A percentile compares a stretch with the other conserved stretches of the same genome.
phyloP scores from a whole-genome alignment of 2,329 filamentous ascomycete genomes.

The Diplodia sapinea region DNA sequence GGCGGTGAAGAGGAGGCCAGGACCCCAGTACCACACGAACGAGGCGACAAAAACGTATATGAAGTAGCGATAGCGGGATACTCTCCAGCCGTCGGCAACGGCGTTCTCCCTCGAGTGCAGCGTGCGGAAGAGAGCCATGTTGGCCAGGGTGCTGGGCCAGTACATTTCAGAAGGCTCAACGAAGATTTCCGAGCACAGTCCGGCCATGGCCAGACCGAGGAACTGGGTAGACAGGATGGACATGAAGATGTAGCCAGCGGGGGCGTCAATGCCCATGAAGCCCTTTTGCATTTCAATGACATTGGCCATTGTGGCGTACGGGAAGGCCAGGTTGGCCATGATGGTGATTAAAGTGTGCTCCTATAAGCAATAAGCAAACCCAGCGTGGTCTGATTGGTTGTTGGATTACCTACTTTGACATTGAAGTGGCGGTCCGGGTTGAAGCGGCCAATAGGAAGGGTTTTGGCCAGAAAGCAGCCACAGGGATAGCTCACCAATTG shows the following conservation, averaged over 20 bases:
- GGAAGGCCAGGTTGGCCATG: slow-evolving; percentile 61
- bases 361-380: background rate
- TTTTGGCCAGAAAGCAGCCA: slow-evolving; percentile 58
- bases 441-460: slow-evolving; percentile 62
- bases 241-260: slow-evolving; percentile 43
- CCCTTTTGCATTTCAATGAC: slow-evolving; percentile 61
- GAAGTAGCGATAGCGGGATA: slow-evolving; percentile 72
- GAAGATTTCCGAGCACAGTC: slow-evolving; percentile 39
- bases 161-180: slow-evolving; percentile 69
- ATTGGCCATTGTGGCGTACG: slow-evolving; percentile 72
- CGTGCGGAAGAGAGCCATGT: slow-evolving; percentile 71
- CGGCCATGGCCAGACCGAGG: slow-evolving; percentile 46
- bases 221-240: slow-evolving; percentile 72
- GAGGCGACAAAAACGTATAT: slow-evolving; percentile 62
- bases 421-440: slow-evolving; percentile 69
- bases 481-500: slow-evolving; percentile 67
- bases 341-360: slow-evolving; percentile 17
- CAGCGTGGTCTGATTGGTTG: no score
- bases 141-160: slow-evolving; percentile 72
- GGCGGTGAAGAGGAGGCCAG: slow-evolving; percentile 71
- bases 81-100: slow-evolving; percentile 66
- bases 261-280: slow-evolving; percentile 28
- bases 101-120: slow-evolving; percentile 72
- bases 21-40: slow-evolving; percentile 54
- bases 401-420: slow-evolving; percentile 60